Evolutionary conservation across 345 rosid genomes (phyloP), one percentile per base, ranked within the genome.

Genomic region (Lepidium aucheri): DNA sequence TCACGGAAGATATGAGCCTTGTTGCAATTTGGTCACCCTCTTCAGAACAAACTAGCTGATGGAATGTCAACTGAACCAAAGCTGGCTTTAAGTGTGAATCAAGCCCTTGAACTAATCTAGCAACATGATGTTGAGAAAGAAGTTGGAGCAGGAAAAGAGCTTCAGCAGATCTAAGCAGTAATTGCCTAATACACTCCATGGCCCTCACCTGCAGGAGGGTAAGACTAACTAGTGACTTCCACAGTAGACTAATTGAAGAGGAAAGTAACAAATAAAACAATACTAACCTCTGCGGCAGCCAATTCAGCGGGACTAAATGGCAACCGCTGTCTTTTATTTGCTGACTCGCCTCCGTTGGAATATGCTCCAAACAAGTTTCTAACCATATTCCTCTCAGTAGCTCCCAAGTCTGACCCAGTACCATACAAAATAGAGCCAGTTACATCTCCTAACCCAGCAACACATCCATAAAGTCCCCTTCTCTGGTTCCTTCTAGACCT

Each of bases 101-200:
- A 74, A 94, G 84, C 26, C 80, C 86, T 69, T 94, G 97, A 78
- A 88, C 85, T 80, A 90, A 80, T 45, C 95, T 87, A 63, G 89
- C 76, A 44, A 90, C 66, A 63, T 94, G 95, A 78, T 88, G 95
- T 75, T 86, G 96, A 63, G 90, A 85, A 75, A 86, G 86, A 74
- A 94, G 90, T 75, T 85, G 95, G 63, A 90, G 87, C 80, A 94
- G 76, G 85, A 86, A 94, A 49, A 90, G 79, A 36, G 99, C 96
- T 80, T 94, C 99, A 54, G 95, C 90, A 72, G 97, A 94, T 85
- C 99, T 81, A 79, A 87, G 90, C 80, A 94, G 91, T 83, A 90
- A 74, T 71, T 94, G 99, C 58, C 99, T 81, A 60, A 94, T 81
- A 63, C 97, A 90, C 74, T 94, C 99, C 99, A 88, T 90, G 10